Evolutionary conservation across 768 basidiomycete species (phyloP), one percentile per base, ranked within the genome.

Genomic region (Tremella yokohamensis): DNA sequence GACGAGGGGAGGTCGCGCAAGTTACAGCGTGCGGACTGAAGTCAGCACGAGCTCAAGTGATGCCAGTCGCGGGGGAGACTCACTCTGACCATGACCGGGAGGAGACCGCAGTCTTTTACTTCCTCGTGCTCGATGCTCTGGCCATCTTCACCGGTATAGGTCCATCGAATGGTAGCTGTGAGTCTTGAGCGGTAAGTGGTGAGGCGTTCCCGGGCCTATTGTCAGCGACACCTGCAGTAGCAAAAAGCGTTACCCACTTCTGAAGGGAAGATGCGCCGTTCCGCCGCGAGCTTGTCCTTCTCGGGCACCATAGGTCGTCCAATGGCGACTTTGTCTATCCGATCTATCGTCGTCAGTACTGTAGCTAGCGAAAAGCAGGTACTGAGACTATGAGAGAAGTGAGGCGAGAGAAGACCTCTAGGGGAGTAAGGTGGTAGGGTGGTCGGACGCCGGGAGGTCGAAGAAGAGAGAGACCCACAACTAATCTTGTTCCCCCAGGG

Each of bases 41-140:
- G 89, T 96, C 63, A 9, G 49, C 19, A 18, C 0, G n/a, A n/a
- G n/a, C n/a, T n/a, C n/a, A n/a, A n/a, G n/a, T n/a, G n/a, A n/a
- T n/a, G n/a, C n/a, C n/a, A n/a, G n/a, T n/a, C n/a, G n/a, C n/a
- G n/a, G n/a, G n/a, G n/a, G n/a, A n/a, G n/a, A n/a, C 29, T 34
- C 29, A 34, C 29, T 18, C 91, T 85, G 78, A 96, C 87, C 96
- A 99, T 98, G 78, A 99, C 87, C 2, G 96, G 96, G 15, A 97
- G 80, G 34, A 90, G 81, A 57, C 96, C 96, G 73, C 93, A 92
- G 57, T 98, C 94, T 66, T 87, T 79, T 51, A 79, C 86, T 40
- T 85, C 82, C 60, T 83, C 82, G 65, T 85, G 84, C 53, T 87
- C 82, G 11, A 44, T 60, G 8, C 81, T 80, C 49, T 86, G 84